Evolutionary conservation across 805 yeast species (phyloP), one percentile per base, ranked within the genome.

Genomic region (Metschnikowia similis): DNA sequence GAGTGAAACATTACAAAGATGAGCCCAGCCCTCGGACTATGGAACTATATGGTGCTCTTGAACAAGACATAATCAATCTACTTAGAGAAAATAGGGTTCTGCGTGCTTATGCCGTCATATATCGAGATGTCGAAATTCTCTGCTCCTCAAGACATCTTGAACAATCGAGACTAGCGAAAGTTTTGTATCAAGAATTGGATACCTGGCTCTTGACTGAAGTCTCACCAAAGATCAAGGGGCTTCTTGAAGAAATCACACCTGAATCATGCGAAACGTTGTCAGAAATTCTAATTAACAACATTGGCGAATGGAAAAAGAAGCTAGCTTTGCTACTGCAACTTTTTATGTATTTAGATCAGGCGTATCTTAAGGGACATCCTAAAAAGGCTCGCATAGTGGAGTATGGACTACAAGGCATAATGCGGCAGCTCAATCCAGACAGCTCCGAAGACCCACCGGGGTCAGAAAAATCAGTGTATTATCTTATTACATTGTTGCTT

Each of bases 301-400:
- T 52, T 36, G 45, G 53, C 4, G 42, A 35, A 6, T 72, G 71
- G 72, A 64, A 58, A 35, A 26, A 36, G 1, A 63, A 59, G 43
- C 48, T 72, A 29, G 38, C 45, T 13, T 38, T 58, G 6, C 51
- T 72, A 40, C 54, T 62, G 39, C 67, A 66, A 52, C 47, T 71
- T 21, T 72, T 70, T 45, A 49, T 71, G 4, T 71, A 67, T 45
- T 52, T 71, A 43, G 77, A 72, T 56, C 53, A 70, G 35, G 56
- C 63, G 16, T 72, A 72, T 47, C 60, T 72, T 11, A 54, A 61
- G 35, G 67, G 57, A 32, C 75, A 70, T 47, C 66, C 70, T 3
- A 50, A 53, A n/a, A 64, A 63, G 44, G 49, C 52, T 27, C 57
- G 62, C 43, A 67, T 71, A 8, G 32, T 57, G 32, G 59, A 63